These are phyloP conservation scores for Blakeslea trispora DNA, from an alignment of 371 early-diverging fungal genomes.

Conservation along the genomic window DNA sequence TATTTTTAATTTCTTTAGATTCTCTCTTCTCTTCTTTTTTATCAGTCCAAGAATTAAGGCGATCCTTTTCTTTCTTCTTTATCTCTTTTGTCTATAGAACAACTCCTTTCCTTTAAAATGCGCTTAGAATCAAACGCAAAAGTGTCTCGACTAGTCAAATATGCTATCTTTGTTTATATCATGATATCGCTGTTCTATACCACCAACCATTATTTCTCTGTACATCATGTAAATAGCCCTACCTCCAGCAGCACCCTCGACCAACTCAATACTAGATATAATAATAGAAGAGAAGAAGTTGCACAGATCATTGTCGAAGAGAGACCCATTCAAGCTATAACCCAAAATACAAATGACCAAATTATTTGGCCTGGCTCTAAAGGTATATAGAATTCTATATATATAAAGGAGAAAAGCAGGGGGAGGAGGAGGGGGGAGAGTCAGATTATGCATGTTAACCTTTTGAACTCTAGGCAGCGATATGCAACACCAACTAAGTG, in stretches of 20 bases:
- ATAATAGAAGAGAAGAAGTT: slow-evolving; percentile 14
- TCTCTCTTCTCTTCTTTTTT: slow-evolving; percentile 7
- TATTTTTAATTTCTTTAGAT: not conserved
- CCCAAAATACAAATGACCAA: not conserved
- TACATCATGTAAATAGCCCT: slow-evolving; percentile 13
- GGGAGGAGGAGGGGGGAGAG: no score
- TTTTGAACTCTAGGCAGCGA: slow-evolving; percentile 11
- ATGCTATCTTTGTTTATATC: slow-evolving; percentile 20
- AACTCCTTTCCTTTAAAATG: slow-evolving; percentile 21
- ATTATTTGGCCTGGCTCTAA: slow-evolving; percentile 24
- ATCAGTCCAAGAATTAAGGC: not conserved
- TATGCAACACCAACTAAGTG: not conserved
- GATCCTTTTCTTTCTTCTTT: not conserved
- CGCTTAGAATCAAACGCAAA: slow-evolving; percentile 30
- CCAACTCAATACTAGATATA: not conserved
- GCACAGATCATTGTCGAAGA: slow-evolving; percentile 5
- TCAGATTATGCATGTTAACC: no score
- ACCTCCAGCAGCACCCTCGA: not conserved
- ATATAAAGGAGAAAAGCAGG: no score
- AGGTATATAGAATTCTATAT: slow-evolving; percentile 13
- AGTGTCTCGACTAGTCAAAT: slow-evolving; percentile 24
- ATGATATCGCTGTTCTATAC: slow-evolving; percentile 24
- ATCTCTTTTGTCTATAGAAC: not conserved
- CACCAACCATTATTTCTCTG: slow-evolving; percentile 27
- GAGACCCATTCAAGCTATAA: not conserved